These are phyloP conservation scores for Septoria petroselini DNA, from an alignment of 2,329 filamentous ascomycete genomes.

Conservation along the genomic window DNA sequence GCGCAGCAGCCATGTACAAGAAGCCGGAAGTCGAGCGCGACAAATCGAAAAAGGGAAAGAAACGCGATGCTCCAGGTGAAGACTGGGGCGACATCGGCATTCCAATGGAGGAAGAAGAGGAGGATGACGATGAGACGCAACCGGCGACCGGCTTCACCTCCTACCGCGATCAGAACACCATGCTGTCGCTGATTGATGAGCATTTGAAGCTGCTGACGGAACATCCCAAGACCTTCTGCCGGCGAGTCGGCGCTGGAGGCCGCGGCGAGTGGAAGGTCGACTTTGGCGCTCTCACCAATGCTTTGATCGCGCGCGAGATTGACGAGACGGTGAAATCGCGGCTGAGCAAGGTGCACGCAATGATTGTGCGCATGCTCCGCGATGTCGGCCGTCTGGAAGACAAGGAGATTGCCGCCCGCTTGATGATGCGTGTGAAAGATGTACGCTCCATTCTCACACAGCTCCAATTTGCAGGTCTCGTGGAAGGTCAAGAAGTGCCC, in stretches of 20 bases:
- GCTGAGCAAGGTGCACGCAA: slow-evolving; percentile 72
- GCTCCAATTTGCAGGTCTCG: slow-evolving; percentile 80
- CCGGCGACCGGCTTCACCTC: slow-evolving; percentile 28
- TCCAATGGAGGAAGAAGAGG: slow-evolving; percentile 31
- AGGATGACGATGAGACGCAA: slow-evolving; percentile 32
- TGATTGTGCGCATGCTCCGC: slow-evolving; percentile 79
- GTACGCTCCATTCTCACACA: slow-evolving; percentile 79
- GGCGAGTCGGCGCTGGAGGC: slow-evolving; percentile 62
- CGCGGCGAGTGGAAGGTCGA: slow-evolving; percentile 79
- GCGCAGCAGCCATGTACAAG: slow-evolving; percentile 22
- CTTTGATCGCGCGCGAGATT: slow-evolving; percentile 72
- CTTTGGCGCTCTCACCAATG: slow-evolving; percentile 68
- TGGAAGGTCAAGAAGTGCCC: slow-evolving; percentile 92
- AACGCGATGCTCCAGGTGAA: slow-evolving; percentile 18
- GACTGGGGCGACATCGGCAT: slow-evolving; percentile 33
- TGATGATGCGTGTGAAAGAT: slow-evolving; percentile 79
- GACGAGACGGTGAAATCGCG: slow-evolving; percentile 76
- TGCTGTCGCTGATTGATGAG: slow-evolving; percentile 62
- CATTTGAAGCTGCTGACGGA: slow-evolving; percentile 72
- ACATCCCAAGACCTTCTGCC: slow-evolving; percentile 65
- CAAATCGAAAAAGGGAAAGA: slow-evolving; percentile 30
- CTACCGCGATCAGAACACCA: slow-evolving; percentile 39
- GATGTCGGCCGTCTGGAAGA: slow-evolving; percentile 93
- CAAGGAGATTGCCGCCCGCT: slow-evolving; percentile 75
- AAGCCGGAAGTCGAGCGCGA: slow-evolving; percentile 29